phyloP scores from a whole-genome alignment of 73 alveolate species.

The Blepharisma stoltei region DNA sequence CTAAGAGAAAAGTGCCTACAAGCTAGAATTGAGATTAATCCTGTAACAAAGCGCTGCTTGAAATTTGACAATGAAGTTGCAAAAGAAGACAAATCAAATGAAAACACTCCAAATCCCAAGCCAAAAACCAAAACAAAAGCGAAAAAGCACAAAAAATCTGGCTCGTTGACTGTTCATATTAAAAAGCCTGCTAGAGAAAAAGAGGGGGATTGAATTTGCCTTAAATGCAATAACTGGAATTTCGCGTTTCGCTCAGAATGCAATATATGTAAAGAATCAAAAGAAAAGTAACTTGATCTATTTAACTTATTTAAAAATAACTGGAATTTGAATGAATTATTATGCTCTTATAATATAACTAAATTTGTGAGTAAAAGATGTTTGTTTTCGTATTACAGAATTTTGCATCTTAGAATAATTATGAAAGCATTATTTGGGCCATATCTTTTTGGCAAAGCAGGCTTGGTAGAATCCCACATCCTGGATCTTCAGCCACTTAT shows the following conservation, averaged over 20 bases:
- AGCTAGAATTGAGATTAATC: not conserved
- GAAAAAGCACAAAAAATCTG: not conserved
- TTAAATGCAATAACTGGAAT: slow-evolving; percentile 66
- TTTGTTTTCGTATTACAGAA: too few species aligned
- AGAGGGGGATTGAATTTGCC: slow-evolving; percentile 88
- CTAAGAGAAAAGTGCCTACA: not conserved
- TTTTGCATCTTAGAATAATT: too few species aligned
- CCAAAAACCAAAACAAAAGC: not conserved
- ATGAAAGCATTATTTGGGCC: too few species aligned
- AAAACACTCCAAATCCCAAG: not conserved
- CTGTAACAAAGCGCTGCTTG: not conserved
- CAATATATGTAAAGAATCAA: slow-evolving; percentile 60
- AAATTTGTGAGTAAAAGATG: too few species aligned
- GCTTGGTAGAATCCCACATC: too few species aligned
- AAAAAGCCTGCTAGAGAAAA: slow-evolving; percentile 52
- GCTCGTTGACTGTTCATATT: too few species aligned
- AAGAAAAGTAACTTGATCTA: not conserved
- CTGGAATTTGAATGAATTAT: too few species aligned
- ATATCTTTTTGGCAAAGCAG: too few species aligned
- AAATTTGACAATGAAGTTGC: not conserved
- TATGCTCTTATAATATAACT: too few species aligned
- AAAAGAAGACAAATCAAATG: not conserved
- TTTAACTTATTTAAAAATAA: too few species aligned
- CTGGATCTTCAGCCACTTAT: too few species aligned
- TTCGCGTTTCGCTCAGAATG: slow-evolving; percentile 76